Evolutionary conservation across 2,329 filamentous ascomycete species (phyloP).

Genomic region (Aureobasidium pullulans): DNA sequence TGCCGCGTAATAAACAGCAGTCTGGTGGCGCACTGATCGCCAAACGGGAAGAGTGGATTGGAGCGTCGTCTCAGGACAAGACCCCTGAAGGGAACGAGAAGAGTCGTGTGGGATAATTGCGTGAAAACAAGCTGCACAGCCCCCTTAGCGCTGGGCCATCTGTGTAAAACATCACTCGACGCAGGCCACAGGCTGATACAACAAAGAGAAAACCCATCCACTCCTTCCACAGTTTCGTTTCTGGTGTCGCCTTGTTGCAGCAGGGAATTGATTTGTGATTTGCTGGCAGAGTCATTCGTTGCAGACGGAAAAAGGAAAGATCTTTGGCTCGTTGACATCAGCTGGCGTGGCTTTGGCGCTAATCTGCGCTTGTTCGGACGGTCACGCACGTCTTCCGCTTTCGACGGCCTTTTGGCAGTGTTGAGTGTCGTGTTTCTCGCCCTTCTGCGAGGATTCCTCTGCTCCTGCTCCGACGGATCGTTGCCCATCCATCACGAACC

Average conservation of each 20-base stretch:
- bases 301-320: not conserved
- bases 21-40: constrained; percentile 12
- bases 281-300: not conserved
- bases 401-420: not conserved
- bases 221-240: not conserved
- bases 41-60: constrained; percentile 14
- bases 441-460: not conserved
- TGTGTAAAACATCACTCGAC: not conserved
- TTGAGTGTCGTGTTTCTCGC: constrained; percentile 7
- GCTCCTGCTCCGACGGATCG: not conserved
- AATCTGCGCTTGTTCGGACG: constrained; percentile 9
- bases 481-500: constrained; percentile 5
- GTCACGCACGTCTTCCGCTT: constrained; percentile 6
- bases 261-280: not conserved
- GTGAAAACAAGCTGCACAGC: constrained; percentile 11
- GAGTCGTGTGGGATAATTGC: not conserved
- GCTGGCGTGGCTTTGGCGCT: constrained; percentile 14
- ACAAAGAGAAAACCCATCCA: not conserved
- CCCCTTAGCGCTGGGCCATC: not conserved
- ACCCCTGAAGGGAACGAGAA: not conserved
- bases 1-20: constrained; percentile 11
- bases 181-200: not conserved
- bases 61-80: constrained; percentile 4
- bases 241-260: not conserved
- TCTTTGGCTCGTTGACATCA: constrained; percentile 12